Conservation (phyloP, 148 eudicot genomes). For the Cornus suecica region DNA sequence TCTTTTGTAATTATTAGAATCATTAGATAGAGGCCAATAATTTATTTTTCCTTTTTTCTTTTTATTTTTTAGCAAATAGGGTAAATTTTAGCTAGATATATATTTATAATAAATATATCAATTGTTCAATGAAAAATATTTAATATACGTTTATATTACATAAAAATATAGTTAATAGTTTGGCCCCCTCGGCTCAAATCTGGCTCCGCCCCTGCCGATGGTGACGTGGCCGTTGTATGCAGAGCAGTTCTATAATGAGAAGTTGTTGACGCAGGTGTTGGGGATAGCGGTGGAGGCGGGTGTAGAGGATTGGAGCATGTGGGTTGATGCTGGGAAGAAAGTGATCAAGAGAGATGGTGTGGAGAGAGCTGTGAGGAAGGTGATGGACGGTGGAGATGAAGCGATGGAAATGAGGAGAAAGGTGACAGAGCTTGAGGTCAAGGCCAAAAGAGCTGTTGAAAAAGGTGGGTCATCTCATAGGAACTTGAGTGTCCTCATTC, state of each 20-base stretch:
- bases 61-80: too few species aligned
- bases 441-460: slow-evolving; percentile 9
- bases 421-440: slow-evolving; percentile 4
- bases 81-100: too few species aligned
- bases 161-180: too few species aligned
- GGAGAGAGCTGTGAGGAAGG: slow-evolving; percentile 2
- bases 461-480: slow-evolving; percentile 16
- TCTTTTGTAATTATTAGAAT: too few species aligned
- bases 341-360: not conserved
- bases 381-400: slow-evolving; percentile 10
- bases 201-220: too few species aligned
- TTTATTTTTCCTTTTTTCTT: too few species aligned
- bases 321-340: not conserved
- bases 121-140: too few species aligned
- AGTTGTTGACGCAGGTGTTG: slow-evolving; percentile 7
- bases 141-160: too few species aligned
- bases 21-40: too few species aligned
- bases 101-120: too few species aligned
- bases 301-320: slow-evolving; percentile 5
- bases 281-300: slow-evolving; percentile 14
- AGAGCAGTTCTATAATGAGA: slow-evolving; percentile 13
- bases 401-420: slow-evolving; percentile 8
- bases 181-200: too few species aligned
- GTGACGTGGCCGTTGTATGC: slow-evolving; percentile 18
- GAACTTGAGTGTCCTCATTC: slow-evolving; percentile 1